Conservation (phyloP, 371 early-diverging fungal genomes). For the Chytridium lagenaria region DNA sequence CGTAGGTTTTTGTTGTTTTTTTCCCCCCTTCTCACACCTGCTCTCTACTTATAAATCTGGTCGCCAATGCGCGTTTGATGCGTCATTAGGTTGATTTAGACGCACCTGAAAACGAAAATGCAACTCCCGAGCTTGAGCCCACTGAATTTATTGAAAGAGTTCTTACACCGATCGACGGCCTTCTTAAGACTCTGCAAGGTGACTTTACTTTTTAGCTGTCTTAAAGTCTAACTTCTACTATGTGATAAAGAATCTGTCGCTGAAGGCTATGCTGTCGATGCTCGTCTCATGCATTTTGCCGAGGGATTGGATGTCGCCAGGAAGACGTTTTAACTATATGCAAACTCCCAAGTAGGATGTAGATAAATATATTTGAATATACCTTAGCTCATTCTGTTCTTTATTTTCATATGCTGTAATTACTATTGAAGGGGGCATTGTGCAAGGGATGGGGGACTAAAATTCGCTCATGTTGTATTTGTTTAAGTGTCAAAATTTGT, state of each 20-base stretch:
- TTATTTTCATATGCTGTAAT: too few species aligned
- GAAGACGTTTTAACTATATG: neutral
- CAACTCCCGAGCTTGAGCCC: neutral
- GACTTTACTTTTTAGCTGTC: neutral
- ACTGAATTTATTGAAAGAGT: constrained; percentile 1
- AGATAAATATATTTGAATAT: too few species aligned
- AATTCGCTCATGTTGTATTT: too few species aligned
- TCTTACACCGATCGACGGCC: neutral
- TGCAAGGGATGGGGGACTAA: too few species aligned
- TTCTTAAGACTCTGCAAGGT: neutral
- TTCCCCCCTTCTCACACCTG: too few species aligned
- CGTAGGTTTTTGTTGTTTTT: too few species aligned
- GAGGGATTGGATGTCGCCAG: constrained; percentile 2
- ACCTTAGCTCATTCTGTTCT: too few species aligned
- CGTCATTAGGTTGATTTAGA: constrained; percentile 1
- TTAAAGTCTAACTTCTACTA: neutral
- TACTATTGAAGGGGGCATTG: too few species aligned
- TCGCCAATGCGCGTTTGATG: too few species aligned
- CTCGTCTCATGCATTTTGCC: neutral
- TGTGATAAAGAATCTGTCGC: neutral
- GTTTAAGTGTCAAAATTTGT: too few species aligned
- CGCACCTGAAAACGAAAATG: neutral
- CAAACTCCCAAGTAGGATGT: too few species aligned
- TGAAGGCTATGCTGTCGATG: constrained; percentile 5
- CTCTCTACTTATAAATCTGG: too few species aligned